These are phyloP conservation scores for Sphagnum contortum DNA, from an alignment of 225 moss, liverwort and hornwort genomes.

Conservation along the genomic window DNA sequence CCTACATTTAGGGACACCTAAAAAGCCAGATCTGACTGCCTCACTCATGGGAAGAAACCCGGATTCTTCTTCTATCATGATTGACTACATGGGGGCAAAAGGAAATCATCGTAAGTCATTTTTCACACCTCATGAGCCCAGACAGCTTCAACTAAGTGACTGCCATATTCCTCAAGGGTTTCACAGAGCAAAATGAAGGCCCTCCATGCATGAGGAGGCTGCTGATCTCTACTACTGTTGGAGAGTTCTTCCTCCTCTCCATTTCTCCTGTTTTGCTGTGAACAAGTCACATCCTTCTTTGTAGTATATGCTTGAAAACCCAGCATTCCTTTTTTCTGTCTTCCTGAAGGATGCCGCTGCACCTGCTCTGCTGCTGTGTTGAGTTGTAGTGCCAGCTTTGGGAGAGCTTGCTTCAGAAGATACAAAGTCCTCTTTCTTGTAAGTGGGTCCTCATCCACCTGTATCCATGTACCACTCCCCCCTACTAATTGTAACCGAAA, in stretches of 20 bases:
- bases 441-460: slow-evolving; percentile 58
- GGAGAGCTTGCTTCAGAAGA: slow-evolving; percentile 54
- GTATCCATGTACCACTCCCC: background rate
- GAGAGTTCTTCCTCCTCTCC: slow-evolving; percentile 19
- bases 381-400: slow-evolving; percentile 4
- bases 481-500: too few relatives aligned
- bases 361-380: too few relatives aligned
- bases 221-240: slow-evolving; percentile 21
- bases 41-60: too few relatives aligned
- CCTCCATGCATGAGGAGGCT: slow-evolving; percentile 37
- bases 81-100: too few relatives aligned
- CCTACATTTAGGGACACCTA: too few relatives aligned
- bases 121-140: slow-evolving; percentile 48
- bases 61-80: too few relatives aligned
- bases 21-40: too few relatives aligned
- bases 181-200: slow-evolving; percentile 63
- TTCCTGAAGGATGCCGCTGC: too few relatives aligned
- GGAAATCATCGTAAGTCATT: too few relatives aligned
- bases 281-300: slow-evolving; percentile 32
- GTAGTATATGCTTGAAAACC: too few relatives aligned
- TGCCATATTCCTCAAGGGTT: slow-evolving; percentile 51
- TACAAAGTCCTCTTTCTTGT: slow-evolving; percentile 53
- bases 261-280: slow-evolving; percentile 7
- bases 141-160: slow-evolving; percentile 43
- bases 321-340: too few relatives aligned